phyloP scores from a whole-genome alignment of 306 rosid genomes.

The Cicer yamashitae region DNA sequence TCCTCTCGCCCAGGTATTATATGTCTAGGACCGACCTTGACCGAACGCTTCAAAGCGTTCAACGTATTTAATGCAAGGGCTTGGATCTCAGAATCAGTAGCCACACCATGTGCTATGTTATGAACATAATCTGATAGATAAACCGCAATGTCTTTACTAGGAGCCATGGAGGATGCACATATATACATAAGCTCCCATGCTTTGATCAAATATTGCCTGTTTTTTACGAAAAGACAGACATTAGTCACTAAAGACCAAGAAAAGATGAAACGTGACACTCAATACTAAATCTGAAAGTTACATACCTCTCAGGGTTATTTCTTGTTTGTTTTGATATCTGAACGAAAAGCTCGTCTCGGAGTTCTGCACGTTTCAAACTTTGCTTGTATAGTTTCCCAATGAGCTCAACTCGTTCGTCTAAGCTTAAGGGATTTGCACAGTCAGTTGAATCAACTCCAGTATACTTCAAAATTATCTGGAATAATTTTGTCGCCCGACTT shows the following conservation, averaged over 20 bases:
- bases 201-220: constrained; percentile 81
- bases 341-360: constrained; percentile 91
- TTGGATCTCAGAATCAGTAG: constrained; percentile 76
- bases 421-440: constrained; percentile 61
- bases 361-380: constrained; percentile 85
- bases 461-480: constrained; percentile 89
- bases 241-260: constrained; percentile 15
- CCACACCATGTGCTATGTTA: constrained; percentile 65
- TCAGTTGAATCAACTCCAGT: constrained; percentile 90
- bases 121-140: constrained; percentile 92
- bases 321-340: constrained; percentile 95
- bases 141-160: constrained; percentile 86
- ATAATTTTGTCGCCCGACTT: constrained; percentile 83
- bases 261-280: constrained; percentile 27
- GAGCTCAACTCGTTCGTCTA: constrained; percentile 84
- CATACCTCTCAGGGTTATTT: constrained; percentile 86
- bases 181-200: constrained; percentile 95
- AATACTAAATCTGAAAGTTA: constrained; percentile 33
- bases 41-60: constrained; percentile 86
- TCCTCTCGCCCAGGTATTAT: constrained; percentile 88
- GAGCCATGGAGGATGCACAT: constrained; percentile 94
- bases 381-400: constrained; percentile 90
- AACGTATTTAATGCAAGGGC: constrained; percentile 74
- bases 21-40: constrained; percentile 95
- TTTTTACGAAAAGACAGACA: constrained; percentile 37